Percentiles rank a stretch among this genome's conserved stretches.
Evolutionary conservation across 768 basidiomycete species (phyloP).

Genomic region (Gymnopilus dilepis): DNA sequence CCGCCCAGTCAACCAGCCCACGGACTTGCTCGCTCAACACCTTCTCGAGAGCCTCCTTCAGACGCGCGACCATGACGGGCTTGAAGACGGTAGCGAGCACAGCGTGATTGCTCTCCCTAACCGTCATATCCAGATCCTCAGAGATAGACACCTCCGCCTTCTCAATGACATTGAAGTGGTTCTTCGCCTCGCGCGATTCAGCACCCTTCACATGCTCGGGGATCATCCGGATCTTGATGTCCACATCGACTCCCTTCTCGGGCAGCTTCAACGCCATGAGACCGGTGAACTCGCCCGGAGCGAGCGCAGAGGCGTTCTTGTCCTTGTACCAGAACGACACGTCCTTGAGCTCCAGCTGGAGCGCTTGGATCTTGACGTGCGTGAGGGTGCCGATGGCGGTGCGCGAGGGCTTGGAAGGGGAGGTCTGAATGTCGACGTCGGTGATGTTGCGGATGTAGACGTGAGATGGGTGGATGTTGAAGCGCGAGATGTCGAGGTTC

Average conservation of each 20-base stretch:
- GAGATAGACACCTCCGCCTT: conserved; percentile 52
- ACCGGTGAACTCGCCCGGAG: conserved; percentile 64
- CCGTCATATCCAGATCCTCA: conserved; percentile 56
- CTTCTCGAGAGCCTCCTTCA: conserved; percentile 65
- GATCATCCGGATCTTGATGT: conserved; percentile 68
- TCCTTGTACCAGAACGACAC: conserved; percentile 80
- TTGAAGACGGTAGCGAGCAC: conserved; percentile 66
- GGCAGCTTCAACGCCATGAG: conserved; percentile 67
- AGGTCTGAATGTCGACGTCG: conserved; percentile 51
- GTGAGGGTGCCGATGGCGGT: conserved; percentile 68
- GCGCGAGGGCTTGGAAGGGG: conserved; percentile 38
- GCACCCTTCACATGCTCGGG: conserved; percentile 66
- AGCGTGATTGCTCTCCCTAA: conserved; percentile 68
- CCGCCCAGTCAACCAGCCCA: conserved; percentile 54
- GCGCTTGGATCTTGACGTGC: conserved; percentile 65
- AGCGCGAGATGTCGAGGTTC: conserved; percentile 70
- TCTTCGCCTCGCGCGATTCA: conserved; percentile 38
- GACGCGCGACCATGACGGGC: conserved; percentile 59
- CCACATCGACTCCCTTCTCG: conserved; percentile 68
- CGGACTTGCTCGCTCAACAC: conserved; percentile 62
- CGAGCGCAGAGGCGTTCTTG: conserved; percentile 52
- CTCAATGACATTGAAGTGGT: conserved; percentile 43
- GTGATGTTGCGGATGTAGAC: conserved; percentile 77
- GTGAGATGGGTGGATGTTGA: conserved; percentile 71
- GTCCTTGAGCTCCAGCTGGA: conserved; percentile 66